phyloP scores from a whole-genome alignment of 1,284 basidiomycete species.

The Naganishia cerealis region DNA sequence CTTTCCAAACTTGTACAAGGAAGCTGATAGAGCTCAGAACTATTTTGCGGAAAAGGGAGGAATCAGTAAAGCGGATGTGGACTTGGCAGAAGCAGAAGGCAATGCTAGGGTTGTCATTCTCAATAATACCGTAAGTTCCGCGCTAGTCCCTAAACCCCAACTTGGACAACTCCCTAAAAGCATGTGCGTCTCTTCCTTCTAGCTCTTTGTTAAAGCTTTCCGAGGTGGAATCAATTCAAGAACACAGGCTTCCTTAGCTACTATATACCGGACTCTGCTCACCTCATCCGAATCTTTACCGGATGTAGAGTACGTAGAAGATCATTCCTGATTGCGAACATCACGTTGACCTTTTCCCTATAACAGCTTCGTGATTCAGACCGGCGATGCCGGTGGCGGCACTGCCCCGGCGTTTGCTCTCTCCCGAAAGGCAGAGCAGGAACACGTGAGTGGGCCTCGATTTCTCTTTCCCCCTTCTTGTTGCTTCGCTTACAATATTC shows the following conservation, averaged over 20 bases:
- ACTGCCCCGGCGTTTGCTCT: constrained; percentile 39
- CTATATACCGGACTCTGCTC: constrained; percentile 43
- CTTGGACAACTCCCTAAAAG: background rate
- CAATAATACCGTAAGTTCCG: constrained; percentile 45
- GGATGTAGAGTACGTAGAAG: constrained; percentile 44
- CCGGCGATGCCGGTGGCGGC: constrained; percentile 43
- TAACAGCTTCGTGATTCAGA: constrained; percentile 46
- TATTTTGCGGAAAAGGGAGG: constrained; percentile 44
- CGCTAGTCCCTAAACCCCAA: background rate
- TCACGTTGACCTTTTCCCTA: background rate
- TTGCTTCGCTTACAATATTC: background rate
- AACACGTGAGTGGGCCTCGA: constrained; percentile 14
- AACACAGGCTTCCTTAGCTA: constrained; percentile 41
- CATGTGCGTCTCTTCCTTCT: background rate
- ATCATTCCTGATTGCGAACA: background rate
- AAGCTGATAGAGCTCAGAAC: constrained; percentile 45
- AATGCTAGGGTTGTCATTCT: constrained; percentile 46
- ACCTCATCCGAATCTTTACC: constrained; percentile 46
- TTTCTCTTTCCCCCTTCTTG: background rate
- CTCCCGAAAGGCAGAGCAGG: constrained; percentile 39
- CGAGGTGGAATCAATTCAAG: constrained; percentile 42
- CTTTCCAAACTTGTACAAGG: constrained; percentile 47
- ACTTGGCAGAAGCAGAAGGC: constrained; percentile 43
- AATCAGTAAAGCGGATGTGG: constrained; percentile 42
- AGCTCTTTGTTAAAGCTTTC: constrained; percentile 50